Evolutionary conservation across 2,329 filamentous ascomycete species (phyloP).

Genomic region (Colletotrichum sp.): DNA sequence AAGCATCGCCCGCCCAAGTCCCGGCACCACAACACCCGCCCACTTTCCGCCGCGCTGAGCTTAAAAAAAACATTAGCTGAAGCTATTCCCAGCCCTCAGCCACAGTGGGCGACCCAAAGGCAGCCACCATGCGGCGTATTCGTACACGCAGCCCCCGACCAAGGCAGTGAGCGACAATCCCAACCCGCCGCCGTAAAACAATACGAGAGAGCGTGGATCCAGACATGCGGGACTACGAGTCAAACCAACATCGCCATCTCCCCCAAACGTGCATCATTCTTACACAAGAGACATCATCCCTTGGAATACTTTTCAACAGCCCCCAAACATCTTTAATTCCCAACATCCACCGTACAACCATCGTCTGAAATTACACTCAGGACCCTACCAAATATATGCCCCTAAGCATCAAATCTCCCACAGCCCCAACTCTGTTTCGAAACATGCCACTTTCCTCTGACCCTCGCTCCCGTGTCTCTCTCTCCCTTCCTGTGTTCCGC

Average conservation of each 20-base stretch:
- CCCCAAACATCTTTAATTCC: neutral
- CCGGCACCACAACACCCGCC: neutral
- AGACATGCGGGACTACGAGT: neutral
- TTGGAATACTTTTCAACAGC: neutral
- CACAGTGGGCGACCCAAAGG: neutral
- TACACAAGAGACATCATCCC: neutral
- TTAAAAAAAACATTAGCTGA: neutral
- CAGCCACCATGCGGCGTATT: neutral
- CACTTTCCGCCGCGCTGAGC: conserved; percentile 1
- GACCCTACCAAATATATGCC: neutral
- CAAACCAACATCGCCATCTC: neutral
- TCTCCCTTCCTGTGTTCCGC: neutral
- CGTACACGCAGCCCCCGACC: neutral
- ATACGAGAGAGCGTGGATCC: neutral
- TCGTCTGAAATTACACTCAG: neutral
- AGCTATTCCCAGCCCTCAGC: conserved; percentile 13
- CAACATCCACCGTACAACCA: neutral
- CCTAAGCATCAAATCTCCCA: neutral
- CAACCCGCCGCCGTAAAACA: neutral
- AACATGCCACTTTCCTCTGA: neutral
- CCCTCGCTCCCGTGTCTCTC: neutral
- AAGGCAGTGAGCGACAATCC: neutral
- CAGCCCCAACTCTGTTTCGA: neutral
- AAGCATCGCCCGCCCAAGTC: neutral
- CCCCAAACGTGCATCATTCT: neutral